These are phyloP conservation scores for Heteromeles arbutifolia DNA, from an alignment of 306 rosid species.

Conservation along the genomic window DNA sequence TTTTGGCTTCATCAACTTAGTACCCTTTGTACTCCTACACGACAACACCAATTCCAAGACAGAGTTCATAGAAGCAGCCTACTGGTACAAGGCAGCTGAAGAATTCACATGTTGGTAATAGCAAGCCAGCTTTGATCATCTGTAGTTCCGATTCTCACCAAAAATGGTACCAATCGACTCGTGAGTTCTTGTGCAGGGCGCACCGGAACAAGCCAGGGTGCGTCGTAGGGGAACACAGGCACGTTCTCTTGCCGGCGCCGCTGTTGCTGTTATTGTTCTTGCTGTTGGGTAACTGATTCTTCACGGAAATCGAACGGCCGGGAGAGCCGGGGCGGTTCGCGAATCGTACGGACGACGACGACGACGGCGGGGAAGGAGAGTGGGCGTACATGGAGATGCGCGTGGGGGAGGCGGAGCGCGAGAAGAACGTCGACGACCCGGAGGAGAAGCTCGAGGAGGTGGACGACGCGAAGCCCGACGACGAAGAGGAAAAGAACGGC, in stretches of 20 bases:
- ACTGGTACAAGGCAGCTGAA: no score
- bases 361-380: not conserved
- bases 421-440: slow-evolving; percentile 14
- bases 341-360: slow-evolving; percentile 20
- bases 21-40: no score
- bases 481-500: not conserved
- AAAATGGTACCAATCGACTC: no score
- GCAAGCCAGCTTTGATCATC: no score
- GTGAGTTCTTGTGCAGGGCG: slow-evolving; percentile 49
- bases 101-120: no score
- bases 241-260: slow-evolving; percentile 22
- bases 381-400: not conserved
- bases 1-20: no score
- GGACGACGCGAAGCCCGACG: slow-evolving; percentile 47
- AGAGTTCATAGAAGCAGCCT: no score
- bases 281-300: not conserved
- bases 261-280: not conserved
- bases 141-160: no score
- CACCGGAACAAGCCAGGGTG: slow-evolving; percentile 78
- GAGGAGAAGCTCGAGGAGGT: slow-evolving; percentile 34
- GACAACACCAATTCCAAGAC: no score
- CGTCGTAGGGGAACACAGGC: slow-evolving; percentile 60
- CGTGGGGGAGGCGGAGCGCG: slow-evolving; percentile 27
- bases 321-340: slow-evolving; percentile 31
- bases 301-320: slow-evolving; percentile 26